Percentiles rank a stretch among this genome's conserved stretches.
These are phyloP conservation scores for Parietichytrium sp. DNA, from an alignment of 108 stramenopile genomes.

Conservation along the genomic window DNA sequence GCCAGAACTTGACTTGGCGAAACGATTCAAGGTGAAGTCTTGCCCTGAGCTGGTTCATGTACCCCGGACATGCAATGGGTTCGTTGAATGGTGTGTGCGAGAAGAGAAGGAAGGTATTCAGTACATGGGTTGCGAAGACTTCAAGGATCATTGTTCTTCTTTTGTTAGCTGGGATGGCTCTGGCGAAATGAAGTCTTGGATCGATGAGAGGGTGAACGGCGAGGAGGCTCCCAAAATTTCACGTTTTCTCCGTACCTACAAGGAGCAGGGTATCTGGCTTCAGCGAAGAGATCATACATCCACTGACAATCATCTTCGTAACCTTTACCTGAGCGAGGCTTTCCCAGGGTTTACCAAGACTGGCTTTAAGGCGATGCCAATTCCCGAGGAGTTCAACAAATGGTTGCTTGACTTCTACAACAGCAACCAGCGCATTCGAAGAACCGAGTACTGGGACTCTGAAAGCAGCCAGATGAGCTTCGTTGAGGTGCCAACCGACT, in stretches of 20 bases:
- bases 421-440: neutral
- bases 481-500: neutral
- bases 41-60: constrained; percentile 13
- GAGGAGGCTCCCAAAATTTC: neutral
- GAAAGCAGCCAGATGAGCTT: constrained; percentile 17
- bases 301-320: constrained; percentile 23
- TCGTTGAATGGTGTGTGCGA: neutral
- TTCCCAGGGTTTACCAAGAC: neutral
- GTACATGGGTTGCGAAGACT: constrained; percentile 33
- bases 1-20: constrained; percentile 7
- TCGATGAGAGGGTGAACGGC: neutral
- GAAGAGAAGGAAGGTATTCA: neutral
- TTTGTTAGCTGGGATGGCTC: neutral
- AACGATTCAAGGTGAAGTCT: neutral
- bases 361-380: constrained; percentile 26
- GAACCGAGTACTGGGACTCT: neutral
- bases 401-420: neutral
- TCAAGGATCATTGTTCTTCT: neutral
- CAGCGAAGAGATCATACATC: neutral
- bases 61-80: constrained; percentile 12
- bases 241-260: neutral
- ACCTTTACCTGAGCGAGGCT: neutral
- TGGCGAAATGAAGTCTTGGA: neutral
- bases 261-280: constrained; percentile 4
- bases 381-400: neutral